Evolutionary conservation across 169 alveolate genomes (phyloP).

Genomic region (Plasmodium relictum): DNA sequence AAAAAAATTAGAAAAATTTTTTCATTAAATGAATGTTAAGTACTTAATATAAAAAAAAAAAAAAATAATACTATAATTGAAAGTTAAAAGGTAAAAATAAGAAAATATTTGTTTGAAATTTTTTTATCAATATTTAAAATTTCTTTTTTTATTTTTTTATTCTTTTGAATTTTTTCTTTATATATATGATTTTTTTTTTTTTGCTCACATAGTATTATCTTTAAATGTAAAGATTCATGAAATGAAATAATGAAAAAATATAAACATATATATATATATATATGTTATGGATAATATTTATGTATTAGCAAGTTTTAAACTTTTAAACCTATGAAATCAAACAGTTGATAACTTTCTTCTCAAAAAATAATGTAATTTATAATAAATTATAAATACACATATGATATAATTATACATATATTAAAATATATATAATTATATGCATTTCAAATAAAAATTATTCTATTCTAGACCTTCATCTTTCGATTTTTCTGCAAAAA

Average conservation of each 20-base stretch:
- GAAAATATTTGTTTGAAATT: slow-evolving; percentile 1
- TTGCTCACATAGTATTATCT: background rate
- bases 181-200: slow-evolving; percentile 12
- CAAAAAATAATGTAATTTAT: slow-evolving; percentile 12
- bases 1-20: slow-evolving; percentile 44
- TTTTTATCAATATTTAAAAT: slow-evolving; percentile 22
- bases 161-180: slow-evolving; percentile 12
- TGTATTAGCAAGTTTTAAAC: slow-evolving; percentile 12
- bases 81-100: slow-evolving; percentile 12
- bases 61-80: slow-evolving; percentile 43
- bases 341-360: slow-evolving; percentile 36
- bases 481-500: slow-evolving; percentile 58
- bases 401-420: slow-evolving; percentile 2
- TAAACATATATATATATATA: slow-evolving; percentile 3
- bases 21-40: slow-evolving; percentile 53
- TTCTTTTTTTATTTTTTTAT: slow-evolving; percentile 18
- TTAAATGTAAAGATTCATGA: slow-evolving; percentile 3
- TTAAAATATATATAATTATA: slow-evolving; percentile 24
- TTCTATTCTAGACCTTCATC: slow-evolving; percentile 68
- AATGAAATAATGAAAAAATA: slow-evolving; percentile 1
- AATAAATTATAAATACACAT: slow-evolving; percentile 18
- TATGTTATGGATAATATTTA: background rate
- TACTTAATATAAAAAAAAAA: slow-evolving; percentile 34
- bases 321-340: slow-evolving; percentile 23
- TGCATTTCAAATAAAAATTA: slow-evolving; percentile 21